Evolutionary conservation across 2,329 filamentous ascomycete genomes (phyloP).

Genomic region (Trichophyton mentagrophytes): DNA sequence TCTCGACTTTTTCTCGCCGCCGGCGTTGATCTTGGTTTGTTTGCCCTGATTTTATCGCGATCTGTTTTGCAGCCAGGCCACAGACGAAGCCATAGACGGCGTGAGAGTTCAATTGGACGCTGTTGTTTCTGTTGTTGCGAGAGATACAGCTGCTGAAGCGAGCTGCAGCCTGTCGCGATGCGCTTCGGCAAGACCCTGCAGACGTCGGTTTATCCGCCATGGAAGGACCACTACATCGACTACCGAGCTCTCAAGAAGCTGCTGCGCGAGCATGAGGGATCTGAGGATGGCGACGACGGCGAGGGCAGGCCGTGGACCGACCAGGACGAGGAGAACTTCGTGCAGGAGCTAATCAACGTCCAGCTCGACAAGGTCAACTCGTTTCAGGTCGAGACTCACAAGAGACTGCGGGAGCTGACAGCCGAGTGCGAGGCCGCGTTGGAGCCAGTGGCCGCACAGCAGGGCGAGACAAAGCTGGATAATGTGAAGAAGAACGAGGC

Average conservation of each 20-base stretch:
- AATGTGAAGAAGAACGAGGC: conserved; percentile 33
- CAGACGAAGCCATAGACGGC: too few relatives aligned
- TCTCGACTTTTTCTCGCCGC: not conserved
- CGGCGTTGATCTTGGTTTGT: not conserved
- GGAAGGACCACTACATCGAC: conserved; percentile 90
- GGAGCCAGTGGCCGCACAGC: conserved; percentile 41
- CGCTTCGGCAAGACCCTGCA: conserved; percentile 84
- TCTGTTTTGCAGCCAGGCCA: too few relatives aligned
- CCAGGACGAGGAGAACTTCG: conserved; percentile 84
- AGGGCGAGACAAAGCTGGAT: conserved; percentile 24
- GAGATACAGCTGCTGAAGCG: not conserved
- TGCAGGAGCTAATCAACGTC: conserved; percentile 85
- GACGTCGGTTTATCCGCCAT: conserved; percentile 67
- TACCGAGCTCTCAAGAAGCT: conserved; percentile 86
- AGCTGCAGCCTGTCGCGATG: conserved; percentile 45
- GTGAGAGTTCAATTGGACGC: too few relatives aligned
- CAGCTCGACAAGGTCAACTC: conserved; percentile 89
- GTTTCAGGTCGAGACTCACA: conserved; percentile 74
- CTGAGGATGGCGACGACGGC: conserved; percentile 40
- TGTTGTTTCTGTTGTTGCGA: not conserved
- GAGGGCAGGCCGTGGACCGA: conserved; percentile 63
- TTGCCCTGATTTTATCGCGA: not conserved
- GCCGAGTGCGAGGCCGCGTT: conserved; percentile 55
- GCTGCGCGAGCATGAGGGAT: conserved; percentile 59
- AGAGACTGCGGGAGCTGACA: conserved; percentile 68